phyloP scores from a whole-genome alignment of 176 grass and related monocot genomes.

The Bolboschoenus planiculmis region DNA sequence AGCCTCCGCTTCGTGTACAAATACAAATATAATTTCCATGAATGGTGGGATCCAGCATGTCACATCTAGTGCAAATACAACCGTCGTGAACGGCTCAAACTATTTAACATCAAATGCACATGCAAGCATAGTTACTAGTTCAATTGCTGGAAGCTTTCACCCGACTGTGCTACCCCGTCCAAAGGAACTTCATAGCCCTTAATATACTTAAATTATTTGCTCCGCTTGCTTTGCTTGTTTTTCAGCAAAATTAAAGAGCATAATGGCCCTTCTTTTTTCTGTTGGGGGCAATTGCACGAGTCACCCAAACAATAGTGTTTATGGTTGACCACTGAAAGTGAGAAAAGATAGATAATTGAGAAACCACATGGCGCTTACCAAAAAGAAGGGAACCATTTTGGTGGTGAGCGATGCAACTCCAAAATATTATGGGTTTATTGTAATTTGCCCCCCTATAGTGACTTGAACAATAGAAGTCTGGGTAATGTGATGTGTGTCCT shows the following conservation, averaged over 20 bases:
- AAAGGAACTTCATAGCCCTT: constrained; percentile 24
- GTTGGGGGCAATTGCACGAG: neutral
- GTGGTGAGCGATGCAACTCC: neutral
- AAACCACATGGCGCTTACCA: neutral
- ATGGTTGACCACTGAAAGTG: neutral
- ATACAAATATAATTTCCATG: constrained; percentile 7
- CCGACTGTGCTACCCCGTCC: constrained; percentile 14
- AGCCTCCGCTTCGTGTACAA: neutral
- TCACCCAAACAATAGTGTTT: neutral
- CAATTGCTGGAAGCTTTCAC: constrained; percentile 13
- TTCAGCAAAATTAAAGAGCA: neutral
- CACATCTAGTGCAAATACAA: neutral
- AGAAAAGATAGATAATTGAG: neutral
- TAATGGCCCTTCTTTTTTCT: neutral
- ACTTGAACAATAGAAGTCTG: neutral
- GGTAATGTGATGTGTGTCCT: neutral
- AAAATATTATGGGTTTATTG: neutral
- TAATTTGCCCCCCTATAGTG: neutral
- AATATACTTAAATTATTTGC: neutral
- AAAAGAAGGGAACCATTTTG: neutral
- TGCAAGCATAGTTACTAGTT: constrained; percentile 5
- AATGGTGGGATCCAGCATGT: neutral
- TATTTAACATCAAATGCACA: constrained; percentile 23
- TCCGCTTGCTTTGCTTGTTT: neutral
- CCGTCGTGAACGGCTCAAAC: neutral